Percentiles rank a stretch among this genome's conserved stretches.
phyloP scores from a whole-genome alignment of 2,329 filamentous ascomycete genomes.

The Setomelanomma holmii region DNA sequence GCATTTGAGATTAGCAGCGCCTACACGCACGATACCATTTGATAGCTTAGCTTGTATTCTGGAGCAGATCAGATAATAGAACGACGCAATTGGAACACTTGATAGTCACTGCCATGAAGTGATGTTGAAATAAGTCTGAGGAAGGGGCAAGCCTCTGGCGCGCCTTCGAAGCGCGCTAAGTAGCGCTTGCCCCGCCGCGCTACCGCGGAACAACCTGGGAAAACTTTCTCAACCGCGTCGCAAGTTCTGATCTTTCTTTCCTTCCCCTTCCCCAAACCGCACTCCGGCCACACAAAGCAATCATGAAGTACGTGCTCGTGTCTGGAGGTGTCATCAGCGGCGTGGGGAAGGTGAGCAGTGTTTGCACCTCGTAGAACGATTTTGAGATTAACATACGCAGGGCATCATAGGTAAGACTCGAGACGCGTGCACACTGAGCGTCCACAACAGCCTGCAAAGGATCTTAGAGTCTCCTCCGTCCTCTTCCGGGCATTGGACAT shows the following conservation, averaged over 20 bases:
- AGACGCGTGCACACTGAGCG: constrained; percentile 1
- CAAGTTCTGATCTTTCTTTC: constrained; percentile 45
- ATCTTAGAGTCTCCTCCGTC: background rate
- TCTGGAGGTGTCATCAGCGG: constrained; percentile 67
- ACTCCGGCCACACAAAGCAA: constrained; percentile 53
- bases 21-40: constrained; percentile 48
- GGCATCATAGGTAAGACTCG: constrained; percentile 68
- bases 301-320: constrained; percentile 83
- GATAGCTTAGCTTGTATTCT: constrained; percentile 34
- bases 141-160: constrained; percentile 1
- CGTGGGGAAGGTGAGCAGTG: constrained; percentile 56
- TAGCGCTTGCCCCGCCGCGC: constrained; percentile 21
- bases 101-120: constrained; percentile 5
- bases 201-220: constrained; percentile 15
- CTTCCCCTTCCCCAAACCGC: constrained; percentile 51
- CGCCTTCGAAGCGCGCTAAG: background rate
- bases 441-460: background rate
- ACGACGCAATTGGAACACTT: background rate
- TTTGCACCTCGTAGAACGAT: constrained; percentile 8
- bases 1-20: constrained; percentile 37
- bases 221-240: constrained; percentile 43
- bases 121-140: background rate
- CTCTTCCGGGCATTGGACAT: background rate
- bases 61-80: constrained; percentile 19
- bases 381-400: constrained; percentile 47